A percentile compares a stretch with the other conserved stretches of the same genome.
phyloP scores from a whole-genome alignment of 2,329 filamentous ascomycete species.

The Trichoderma sp. region DNA sequence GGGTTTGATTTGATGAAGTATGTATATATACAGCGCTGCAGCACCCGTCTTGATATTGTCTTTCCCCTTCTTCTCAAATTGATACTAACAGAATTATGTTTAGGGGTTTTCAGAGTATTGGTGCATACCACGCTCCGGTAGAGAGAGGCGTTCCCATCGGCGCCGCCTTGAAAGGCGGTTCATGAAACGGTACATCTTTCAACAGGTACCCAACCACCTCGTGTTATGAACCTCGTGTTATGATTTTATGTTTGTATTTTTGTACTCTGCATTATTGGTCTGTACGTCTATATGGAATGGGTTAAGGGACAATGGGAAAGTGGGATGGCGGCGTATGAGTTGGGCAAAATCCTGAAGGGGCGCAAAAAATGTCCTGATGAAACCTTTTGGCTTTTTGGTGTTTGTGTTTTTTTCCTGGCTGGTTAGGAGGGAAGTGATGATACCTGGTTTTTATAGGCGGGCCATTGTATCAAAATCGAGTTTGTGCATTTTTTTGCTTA shows the following conservation, averaged over 20 bases:
- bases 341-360: neutral
- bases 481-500: neutral
- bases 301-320: neutral
- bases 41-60: neutral
- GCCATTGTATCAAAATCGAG: conserved; percentile 1
- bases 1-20: conserved; percentile 60
- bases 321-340: neutral
- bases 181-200: neutral
- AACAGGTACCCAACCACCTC: neutral
- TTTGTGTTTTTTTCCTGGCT: neutral
- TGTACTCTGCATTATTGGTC: neutral
- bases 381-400: neutral
- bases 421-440: neutral
- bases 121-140: conserved; percentile 58
- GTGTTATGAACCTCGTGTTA: neutral
- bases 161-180: conserved; percentile 38
- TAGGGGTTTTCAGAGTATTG: conserved; percentile 64
- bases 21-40: conserved; percentile 23
- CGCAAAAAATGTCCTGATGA: neutral
- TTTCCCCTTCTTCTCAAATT: neutral
- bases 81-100: neutral
- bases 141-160: conserved; percentile 45
- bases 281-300: conserved; percentile 13
- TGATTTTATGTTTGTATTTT: neutral
- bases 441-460: conserved; percentile 12